Percentiles rank a stretch among this genome's conserved stretches.
phyloP scores from a whole-genome alignment of 1,284 basidiomycete genomes.

The Ustilago curta region DNA sequence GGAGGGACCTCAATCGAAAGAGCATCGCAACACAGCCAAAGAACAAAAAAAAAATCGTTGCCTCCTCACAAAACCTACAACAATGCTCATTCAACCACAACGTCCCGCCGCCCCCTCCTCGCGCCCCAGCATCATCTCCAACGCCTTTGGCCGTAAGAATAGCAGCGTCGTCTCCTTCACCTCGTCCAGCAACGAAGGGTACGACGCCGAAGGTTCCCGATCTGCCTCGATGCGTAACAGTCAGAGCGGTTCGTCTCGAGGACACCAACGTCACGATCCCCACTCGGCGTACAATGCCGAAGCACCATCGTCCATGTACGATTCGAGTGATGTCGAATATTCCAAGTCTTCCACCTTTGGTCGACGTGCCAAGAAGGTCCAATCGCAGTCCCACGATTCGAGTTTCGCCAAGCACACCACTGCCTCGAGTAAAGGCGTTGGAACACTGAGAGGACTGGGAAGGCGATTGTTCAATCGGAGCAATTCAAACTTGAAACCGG shows the following conservation, averaged over 20 bases:
- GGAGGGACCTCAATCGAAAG: neutral
- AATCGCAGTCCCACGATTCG: slow-evolving; percentile 19
- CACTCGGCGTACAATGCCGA: neutral
- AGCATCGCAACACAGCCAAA: neutral
- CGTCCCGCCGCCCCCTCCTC: slow-evolving; percentile 3
- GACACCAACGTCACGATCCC: slow-evolving; percentile 11
- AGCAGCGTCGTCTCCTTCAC: slow-evolving; percentile 37
- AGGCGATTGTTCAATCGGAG: slow-evolving; percentile 46
- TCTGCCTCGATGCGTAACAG: slow-evolving; percentile 15
- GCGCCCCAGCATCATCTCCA: slow-evolving; percentile 2
- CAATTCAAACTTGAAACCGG: slow-evolving; percentile 26
- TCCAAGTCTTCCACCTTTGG: slow-evolving; percentile 5
- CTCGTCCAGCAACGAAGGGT: slow-evolving; percentile 33
- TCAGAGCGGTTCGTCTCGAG: slow-evolving; percentile 20
- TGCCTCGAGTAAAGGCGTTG: slow-evolving; percentile 10
- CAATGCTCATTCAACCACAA: slow-evolving; percentile 25
- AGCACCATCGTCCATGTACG: neutral
- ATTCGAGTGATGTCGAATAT: slow-evolving; percentile 32
- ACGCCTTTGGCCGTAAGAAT: slow-evolving; percentile 26
- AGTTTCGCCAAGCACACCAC: slow-evolving; percentile 5
- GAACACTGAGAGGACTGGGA: slow-evolving; percentile 32
- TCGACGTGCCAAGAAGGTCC: slow-evolving; percentile 2
- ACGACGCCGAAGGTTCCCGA: slow-evolving; percentile 16
- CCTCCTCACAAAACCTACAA: slow-evolving; percentile 2
- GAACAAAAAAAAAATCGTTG: neutral